Conservation (phyloP, 1,139 yeast species). For the Blastobotrys raffinosifermentans region DNA sequence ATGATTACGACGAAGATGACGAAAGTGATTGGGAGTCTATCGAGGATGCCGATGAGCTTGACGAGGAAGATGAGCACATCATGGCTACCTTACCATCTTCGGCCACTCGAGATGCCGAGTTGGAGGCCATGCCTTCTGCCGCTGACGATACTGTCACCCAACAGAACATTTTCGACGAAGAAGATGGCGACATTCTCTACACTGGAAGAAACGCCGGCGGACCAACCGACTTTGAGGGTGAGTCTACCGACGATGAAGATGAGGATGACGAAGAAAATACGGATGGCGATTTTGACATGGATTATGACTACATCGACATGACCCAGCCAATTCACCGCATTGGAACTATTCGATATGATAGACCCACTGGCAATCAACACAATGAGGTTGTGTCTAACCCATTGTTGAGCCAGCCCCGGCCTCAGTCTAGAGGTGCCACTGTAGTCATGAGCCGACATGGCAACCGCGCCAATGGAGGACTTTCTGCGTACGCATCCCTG, state of each 20-base stretch:
- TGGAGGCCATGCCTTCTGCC: constrained; percentile 5
- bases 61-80: constrained; percentile 24
- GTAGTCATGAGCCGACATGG: too few species aligned
- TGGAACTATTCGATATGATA: constrained; percentile 2
- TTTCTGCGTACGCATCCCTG: neutral
- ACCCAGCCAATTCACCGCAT: constrained; percentile 1
- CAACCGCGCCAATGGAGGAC: too few species aligned
- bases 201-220: constrained; percentile 9
- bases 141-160: constrained; percentile 2
- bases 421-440: neutral
- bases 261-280: constrained; percentile 19
- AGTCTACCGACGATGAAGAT: constrained; percentile 16
- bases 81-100: constrained; percentile 12
- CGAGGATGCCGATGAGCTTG: constrained; percentile 28
- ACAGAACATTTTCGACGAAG: constrained; percentile 8
- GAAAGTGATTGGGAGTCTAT: constrained; percentile 26
- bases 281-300: constrained; percentile 13
- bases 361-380: constrained; percentile 6
- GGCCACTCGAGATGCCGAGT: neutral
- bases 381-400: constrained; percentile 20
- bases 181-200: constrained; percentile 16
- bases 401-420: constrained; percentile 15
- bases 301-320: constrained; percentile 1
- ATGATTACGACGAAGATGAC: constrained; percentile 30
- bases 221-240: constrained; percentile 3